Evolutionary conservation across 345 rosid genomes (phyloP).

Genomic region (Acer campestre): DNA sequence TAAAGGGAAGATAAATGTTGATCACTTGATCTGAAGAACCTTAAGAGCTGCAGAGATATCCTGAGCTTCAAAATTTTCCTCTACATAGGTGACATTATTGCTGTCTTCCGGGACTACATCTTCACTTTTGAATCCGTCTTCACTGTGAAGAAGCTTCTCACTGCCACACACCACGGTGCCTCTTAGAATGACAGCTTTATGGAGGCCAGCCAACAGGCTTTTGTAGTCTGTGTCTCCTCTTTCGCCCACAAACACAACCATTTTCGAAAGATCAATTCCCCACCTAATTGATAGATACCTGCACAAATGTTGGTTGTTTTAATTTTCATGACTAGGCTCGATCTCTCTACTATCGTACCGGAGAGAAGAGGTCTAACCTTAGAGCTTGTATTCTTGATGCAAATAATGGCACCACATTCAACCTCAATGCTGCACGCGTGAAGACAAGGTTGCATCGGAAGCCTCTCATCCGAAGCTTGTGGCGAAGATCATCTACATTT

Average conservation of each 20-base stretch:
- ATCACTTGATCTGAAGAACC: slow-evolving; percentile 51
- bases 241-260: slow-evolving; percentile 71
- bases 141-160: slow-evolving; percentile 56
- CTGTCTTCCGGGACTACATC: slow-evolving; percentile 50
- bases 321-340: not conserved
- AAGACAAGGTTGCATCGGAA: slow-evolving; percentile 73
- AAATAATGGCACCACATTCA: slow-evolving; percentile 74
- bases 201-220: slow-evolving; percentile 69
- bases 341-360: not conserved
- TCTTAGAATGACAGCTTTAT: slow-evolving; percentile 61
- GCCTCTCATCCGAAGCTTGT: slow-evolving; percentile 85
- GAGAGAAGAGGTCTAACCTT: slow-evolving; percentile 46
- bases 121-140: slow-evolving; percentile 62
- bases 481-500: slow-evolving; percentile 66
- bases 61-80: slow-evolving; percentile 43
- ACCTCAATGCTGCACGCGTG: slow-evolving; percentile 62
- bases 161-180: slow-evolving; percentile 62
- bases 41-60: slow-evolving; percentile 53
- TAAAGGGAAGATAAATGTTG: slow-evolving; percentile 4
- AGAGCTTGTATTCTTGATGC: slow-evolving; percentile 85
- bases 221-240: slow-evolving; percentile 86
- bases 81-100: slow-evolving; percentile 45
- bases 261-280: slow-evolving; percentile 70
- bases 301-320: slow-evolving; percentile 18
- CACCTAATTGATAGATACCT: slow-evolving; percentile 87